phyloP scores from a whole-genome alignment of 2,329 filamentous ascomycete species.

The Aspergillus flavus region DNA sequence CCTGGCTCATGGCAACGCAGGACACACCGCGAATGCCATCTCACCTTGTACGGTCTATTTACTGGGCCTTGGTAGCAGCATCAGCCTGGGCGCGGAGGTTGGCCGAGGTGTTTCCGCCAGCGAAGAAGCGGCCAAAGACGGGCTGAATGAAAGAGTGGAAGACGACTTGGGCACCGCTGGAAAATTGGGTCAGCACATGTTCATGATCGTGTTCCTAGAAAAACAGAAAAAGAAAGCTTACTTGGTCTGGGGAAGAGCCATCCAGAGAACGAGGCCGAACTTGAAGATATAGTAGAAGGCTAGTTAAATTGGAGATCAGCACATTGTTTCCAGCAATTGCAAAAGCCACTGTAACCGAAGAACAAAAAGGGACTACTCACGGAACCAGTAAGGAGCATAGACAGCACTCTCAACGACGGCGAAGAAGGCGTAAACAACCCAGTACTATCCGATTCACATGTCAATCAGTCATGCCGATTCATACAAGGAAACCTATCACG shows the following conservation, averaged over 20 bases:
- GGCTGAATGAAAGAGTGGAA: slow-evolving; percentile 96
- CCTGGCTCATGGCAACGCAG: not conserved
- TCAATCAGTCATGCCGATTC: slow-evolving; percentile 14
- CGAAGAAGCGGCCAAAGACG: slow-evolving; percentile 91
- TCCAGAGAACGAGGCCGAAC: slow-evolving; percentile 96
- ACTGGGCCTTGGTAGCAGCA: slow-evolving; percentile 64
- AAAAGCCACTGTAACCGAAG: not conserved
- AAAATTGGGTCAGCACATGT: not conserved
- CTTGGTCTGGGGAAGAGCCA: slow-evolving; percentile 91
- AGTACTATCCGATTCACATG: slow-evolving; percentile 55
- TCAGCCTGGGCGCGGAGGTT: slow-evolving; percentile 89
- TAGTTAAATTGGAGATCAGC: slow-evolving; percentile 32
- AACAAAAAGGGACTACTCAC: slow-evolving; percentile 37
- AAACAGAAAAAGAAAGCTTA: slow-evolving; percentile 54
- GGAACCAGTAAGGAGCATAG: slow-evolving; percentile 71
- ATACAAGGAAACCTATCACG: slow-evolving; percentile 26
- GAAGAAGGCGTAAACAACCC: slow-evolving; percentile 68
- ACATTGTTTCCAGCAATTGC: not conserved
- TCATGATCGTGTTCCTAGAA: not conserved
- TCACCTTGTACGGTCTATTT: slow-evolving; percentile 18
- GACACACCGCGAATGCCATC: slow-evolving; percentile 12
- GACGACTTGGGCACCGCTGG: slow-evolving; percentile 88
- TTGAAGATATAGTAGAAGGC: slow-evolving; percentile 99
- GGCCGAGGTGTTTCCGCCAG: slow-evolving; percentile 72
- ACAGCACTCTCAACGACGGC: slow-evolving; percentile 67